Conservation (phyloP, 208 protist genomes). For the Phytomonas sp. region DNA sequence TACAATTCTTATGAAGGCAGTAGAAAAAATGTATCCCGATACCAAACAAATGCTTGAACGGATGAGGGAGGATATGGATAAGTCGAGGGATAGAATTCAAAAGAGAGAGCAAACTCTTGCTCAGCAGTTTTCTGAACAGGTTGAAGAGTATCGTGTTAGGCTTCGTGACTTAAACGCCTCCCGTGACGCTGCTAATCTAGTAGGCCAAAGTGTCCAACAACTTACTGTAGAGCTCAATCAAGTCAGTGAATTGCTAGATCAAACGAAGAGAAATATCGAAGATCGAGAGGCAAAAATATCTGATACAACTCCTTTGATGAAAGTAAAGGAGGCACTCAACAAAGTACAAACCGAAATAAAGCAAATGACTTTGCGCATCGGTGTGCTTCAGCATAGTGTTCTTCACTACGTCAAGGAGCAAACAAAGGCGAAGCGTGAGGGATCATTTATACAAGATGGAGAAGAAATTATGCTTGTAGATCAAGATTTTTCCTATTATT, state of each 20-base stretch:
- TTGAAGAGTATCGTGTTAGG: slow-evolving; percentile 84
- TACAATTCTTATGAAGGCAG: slow-evolving; percentile 68
- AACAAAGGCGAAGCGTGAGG: slow-evolving; percentile 63
- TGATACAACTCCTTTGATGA: slow-evolving; percentile 82
- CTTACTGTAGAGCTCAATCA: slow-evolving; percentile 85
- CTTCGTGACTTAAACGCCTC: slow-evolving; percentile 80
- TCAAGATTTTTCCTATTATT: slow-evolving; percentile 3
- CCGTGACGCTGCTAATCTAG: slow-evolving; percentile 64
- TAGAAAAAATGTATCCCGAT: slow-evolving; percentile 88
- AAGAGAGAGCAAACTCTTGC: slow-evolving; percentile 86
- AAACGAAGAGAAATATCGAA: slow-evolving; percentile 80
- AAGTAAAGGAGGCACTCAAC: slow-evolving; percentile 80
- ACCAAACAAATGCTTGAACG: slow-evolving; percentile 80
- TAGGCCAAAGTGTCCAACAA: slow-evolving; percentile 78
- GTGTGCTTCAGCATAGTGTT: slow-evolving; percentile 85
- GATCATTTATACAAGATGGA: slow-evolving; percentile 6
- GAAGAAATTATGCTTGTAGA: slow-evolving; percentile 18
- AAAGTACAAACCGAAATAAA: slow-evolving; percentile 86
- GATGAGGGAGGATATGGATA: slow-evolving; percentile 78
- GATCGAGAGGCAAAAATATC: slow-evolving; percentile 83
- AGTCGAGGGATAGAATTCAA: slow-evolving; percentile 78
- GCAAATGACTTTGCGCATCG: slow-evolving; percentile 85
- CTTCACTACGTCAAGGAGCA: slow-evolving; percentile 78
- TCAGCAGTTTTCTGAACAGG: slow-evolving; percentile 86
- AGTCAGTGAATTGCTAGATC: slow-evolving; percentile 75